Percentiles rank a stretch among this genome's conserved stretches.
These are phyloP conservation scores for Chalciporus sp. DNA, from an alignment of 1,284 basidiomycete species.

Conservation along the genomic window DNA sequence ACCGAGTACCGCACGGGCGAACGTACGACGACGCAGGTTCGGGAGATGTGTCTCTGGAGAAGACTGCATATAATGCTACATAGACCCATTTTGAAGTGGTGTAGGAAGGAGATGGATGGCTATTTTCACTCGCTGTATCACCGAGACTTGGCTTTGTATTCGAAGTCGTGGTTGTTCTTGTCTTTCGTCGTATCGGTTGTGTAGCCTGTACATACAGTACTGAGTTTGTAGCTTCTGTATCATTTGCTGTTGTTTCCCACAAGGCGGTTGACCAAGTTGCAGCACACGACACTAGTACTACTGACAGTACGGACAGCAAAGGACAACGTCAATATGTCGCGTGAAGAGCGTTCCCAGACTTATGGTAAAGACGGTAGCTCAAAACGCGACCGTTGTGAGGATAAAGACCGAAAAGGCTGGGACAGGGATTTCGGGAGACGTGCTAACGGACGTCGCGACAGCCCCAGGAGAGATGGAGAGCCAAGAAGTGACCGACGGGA, in stretches of 20 bases:
- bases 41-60: constrained; percentile 17
- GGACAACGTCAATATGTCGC: constrained; percentile 18
- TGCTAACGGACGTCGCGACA: constrained; percentile 15
- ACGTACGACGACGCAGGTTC: constrained; percentile 20
- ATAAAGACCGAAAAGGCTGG: constrained; percentile 7
- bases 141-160: neutral
- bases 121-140: neutral
- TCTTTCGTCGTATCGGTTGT: neutral
- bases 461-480: constrained; percentile 40
- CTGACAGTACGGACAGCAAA: neutral
- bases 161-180: neutral
- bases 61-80: constrained; percentile 12
- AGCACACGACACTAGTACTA: neutral
- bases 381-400: constrained; percentile 15
- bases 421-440: constrained; percentile 5
- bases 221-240: no score
- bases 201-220: no score
- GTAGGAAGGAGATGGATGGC: neutral
- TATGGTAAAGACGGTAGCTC: constrained; percentile 9
- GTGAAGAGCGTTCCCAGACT: constrained; percentile 7
- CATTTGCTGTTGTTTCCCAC: constrained; percentile 4
- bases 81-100: neutral
- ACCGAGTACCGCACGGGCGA: constrained; percentile 2
- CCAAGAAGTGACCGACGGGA: constrained; percentile 37
- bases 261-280: neutral